Base-by-base conservation (phyloP, 2,329 filamentous ascomycete species). In the Colletotrichum sp. region DNA sequence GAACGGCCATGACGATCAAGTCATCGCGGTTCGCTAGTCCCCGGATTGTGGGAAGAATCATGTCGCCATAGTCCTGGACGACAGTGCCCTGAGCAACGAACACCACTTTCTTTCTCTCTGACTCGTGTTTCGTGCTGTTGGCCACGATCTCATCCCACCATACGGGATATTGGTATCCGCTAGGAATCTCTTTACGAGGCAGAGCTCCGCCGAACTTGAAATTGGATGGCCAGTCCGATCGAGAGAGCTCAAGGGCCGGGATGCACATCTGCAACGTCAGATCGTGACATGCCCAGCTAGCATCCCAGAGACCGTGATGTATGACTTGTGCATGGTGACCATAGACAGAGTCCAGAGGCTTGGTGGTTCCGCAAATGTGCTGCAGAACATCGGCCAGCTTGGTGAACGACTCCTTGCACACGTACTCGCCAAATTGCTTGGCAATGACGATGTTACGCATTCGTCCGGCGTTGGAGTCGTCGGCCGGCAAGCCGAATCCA, bases 61-160 rank as follows among this genome's bases (percentile, higher is more conserved):
- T 82, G 26, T 88, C 82, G 15, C 78, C 77, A 71, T 85, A 85
- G 28, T 86, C 80, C 21, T 78, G 77, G n/a, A 82, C 83, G 4
- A 87, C 78, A 6, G 88, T 90, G 5, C 89, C 88, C 77, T 90
- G 88, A 1, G 85, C 84, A 8, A 90, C 87, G 24, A 85, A 82
- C 6, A 90, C 80, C 24, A 90, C 76, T 61, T 83, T 85, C 72
- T 85, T 86, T 18, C 83, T 76, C 1, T 77, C 79, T 55, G 9
- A 16, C 8, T 52, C 67, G 15, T 58, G 15, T 5, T 4, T 48
- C 36, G 24, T 71, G 67, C 57, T 63, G 34, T 77, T 79, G 57
- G 18, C 26, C 8, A 82, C 78, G 26, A 90, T 81, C 10, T 86
- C 84, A 5, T 81, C 71, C 87, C 87, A 90, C 86, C 87, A 90